These are phyloP conservation scores for Schizonepeta tenuifolia DNA, from an alignment of 257 asterid species.

Conservation along the genomic window DNA sequence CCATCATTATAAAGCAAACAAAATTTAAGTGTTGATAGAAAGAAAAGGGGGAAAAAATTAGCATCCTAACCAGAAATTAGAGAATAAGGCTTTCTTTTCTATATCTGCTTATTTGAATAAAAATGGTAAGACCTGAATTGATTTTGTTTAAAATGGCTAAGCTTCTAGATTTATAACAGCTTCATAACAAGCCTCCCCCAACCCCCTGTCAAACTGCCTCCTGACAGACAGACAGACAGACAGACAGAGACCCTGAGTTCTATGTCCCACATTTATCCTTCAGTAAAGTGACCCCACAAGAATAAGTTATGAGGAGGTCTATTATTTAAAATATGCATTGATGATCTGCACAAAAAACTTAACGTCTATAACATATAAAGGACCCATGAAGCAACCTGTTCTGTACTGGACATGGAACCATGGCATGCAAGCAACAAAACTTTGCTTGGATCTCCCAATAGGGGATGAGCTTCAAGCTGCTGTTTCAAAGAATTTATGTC, in stretches of 20 bases:
- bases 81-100: background rate
- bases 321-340: background rate
- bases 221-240: background rate
- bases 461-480: slow-evolving; percentile 87
- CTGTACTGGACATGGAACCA: slow-evolving; percentile 98
- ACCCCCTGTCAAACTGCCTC: background rate
- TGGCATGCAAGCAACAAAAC: slow-evolving; percentile 96
- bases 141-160: background rate
- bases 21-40: background rate
- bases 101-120: background rate
- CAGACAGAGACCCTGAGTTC: background rate
- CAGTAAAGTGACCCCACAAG: slow-evolving; percentile 18
- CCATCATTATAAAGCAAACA: slow-evolving; percentile 1
- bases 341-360: slow-evolving; percentile 18
- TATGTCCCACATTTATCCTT: background rate
- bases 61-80: background rate
- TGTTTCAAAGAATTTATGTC: slow-evolving; percentile 93
- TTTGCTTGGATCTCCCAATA: slow-evolving; percentile 84
- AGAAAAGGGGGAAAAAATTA: no score
- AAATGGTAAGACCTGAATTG: background rate
- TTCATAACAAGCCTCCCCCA: background rate
- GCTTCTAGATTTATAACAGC: background rate
- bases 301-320: slow-evolving; percentile 15
- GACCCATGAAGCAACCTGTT: slow-evolving; percentile 60
- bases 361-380: slow-evolving; percentile 16